These are phyloP conservation scores for Linnemannia exigua DNA, from an alignment of 192 early-diverging fungal genomes.

Conservation along the genomic window DNA sequence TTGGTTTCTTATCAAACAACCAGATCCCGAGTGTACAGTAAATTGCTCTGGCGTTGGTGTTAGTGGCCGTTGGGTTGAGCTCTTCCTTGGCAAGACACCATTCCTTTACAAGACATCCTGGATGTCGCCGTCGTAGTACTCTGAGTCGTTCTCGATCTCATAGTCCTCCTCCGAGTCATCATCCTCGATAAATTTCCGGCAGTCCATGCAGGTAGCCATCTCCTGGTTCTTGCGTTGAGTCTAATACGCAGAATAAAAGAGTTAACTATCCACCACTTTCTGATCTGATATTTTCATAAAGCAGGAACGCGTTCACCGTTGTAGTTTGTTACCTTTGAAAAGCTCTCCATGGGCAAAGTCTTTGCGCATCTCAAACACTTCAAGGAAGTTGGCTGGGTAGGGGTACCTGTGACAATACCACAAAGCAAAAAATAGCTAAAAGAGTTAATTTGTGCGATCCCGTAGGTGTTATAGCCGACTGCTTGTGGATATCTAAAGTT, in stretches of 20 bases:
- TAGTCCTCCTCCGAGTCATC: conserved; percentile 49
- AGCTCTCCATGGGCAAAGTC: conserved; percentile 25
- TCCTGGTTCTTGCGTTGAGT: conserved; percentile 35
- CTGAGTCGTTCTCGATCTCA: conserved; percentile 35
- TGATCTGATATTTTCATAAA: too few species aligned
- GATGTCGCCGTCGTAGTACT: conserved; percentile 36
- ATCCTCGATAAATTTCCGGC: conserved; percentile 32
- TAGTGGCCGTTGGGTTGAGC: neutral
- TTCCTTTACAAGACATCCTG: conserved; percentile 34
- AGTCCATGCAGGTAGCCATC: conserved; percentile 40
- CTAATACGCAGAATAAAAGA: neutral
- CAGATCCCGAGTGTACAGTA: neutral
- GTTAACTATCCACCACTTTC: neutral
- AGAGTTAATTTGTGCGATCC: neutral
- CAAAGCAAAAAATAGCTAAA: neutral
- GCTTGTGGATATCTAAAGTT: neutral
- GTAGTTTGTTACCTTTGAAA: conserved; percentile 18
- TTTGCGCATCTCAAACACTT: conserved; percentile 25
- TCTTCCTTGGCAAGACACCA: neutral
- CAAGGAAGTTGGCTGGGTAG: conserved; percentile 20
- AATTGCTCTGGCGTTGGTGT: neutral
- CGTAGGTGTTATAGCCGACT: neutral
- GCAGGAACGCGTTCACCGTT: neutral
- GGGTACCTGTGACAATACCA: conserved; percentile 24
- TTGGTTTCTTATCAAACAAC: neutral